A percentile compares a stretch with the other conserved stretches of the same genome.
Evolutionary conservation across 805 yeast genomes (phyloP).

Genomic region (Pichia deserticola): DNA sequence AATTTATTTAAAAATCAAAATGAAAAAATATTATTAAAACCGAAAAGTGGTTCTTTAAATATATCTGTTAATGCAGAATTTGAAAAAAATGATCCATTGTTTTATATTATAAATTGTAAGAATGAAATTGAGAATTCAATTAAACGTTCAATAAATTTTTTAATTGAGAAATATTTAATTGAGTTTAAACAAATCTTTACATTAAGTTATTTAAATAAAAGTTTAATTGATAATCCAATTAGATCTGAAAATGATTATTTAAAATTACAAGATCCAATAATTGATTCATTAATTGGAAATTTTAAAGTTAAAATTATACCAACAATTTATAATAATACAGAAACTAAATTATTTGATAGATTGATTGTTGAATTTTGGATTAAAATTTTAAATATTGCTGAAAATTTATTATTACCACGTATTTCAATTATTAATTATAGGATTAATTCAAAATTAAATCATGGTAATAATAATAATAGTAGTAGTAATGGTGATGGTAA

Average conservation of each 20-base stretch:
- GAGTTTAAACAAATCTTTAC: slow-evolving; percentile 45
- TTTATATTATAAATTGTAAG: slow-evolving; percentile 70
- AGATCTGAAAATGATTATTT: slow-evolving; percentile 15
- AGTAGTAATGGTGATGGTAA: background rate
- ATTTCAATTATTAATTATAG: slow-evolving; percentile 9
- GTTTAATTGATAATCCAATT: slow-evolving; percentile 18
- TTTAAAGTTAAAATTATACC: slow-evolving; percentile 19
- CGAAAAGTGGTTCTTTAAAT: slow-evolving; percentile 48
- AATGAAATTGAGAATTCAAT: slow-evolving; percentile 56
- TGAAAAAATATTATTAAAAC: slow-evolving; percentile 20
- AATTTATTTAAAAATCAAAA: slow-evolving; percentile 6
- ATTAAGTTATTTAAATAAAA: slow-evolving; percentile 20
- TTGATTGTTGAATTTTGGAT: slow-evolving; percentile 57
- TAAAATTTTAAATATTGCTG: slow-evolving; percentile 62
- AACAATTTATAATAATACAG: slow-evolving; percentile 24
- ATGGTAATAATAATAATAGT: no score
- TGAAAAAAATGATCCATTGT: slow-evolving; percentile 74
- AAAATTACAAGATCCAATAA: slow-evolving; percentile 16
- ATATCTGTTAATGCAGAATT: slow-evolving; percentile 69
- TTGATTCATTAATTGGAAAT: slow-evolving; percentile 19
- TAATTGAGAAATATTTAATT: slow-evolving; percentile 67
- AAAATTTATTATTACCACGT: slow-evolving; percentile 66
- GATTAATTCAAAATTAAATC: slow-evolving; percentile 9
- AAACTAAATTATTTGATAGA: slow-evolving; percentile 25
- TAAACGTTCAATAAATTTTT: slow-evolving; percentile 57